Evolutionary conservation across 805 yeast genomes (phyloP).

Genomic region (Candida sithepensis): DNA sequence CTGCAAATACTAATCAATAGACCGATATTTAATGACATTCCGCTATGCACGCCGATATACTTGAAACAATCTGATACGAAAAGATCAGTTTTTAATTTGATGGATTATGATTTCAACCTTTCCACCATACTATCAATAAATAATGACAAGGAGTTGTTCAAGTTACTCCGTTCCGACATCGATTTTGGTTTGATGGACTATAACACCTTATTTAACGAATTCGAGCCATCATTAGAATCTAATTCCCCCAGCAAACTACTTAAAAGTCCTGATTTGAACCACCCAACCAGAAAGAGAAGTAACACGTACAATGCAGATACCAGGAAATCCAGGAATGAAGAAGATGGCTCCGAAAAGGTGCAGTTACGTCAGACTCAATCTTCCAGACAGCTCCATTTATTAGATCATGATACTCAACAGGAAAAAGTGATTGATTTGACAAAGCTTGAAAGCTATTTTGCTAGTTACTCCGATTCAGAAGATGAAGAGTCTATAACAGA

Average conservation of each 20-base stretch:
- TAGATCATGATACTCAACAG: slow-evolving; percentile 19
- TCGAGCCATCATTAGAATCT: slow-evolving; percentile 4
- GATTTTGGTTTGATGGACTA: slow-evolving; percentile 26
- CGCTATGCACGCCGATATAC: slow-evolving; percentile 34
- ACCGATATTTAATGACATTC: slow-evolving; percentile 38
- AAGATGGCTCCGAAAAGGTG: slow-evolving; percentile 4
- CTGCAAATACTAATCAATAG: slow-evolving; percentile 36
- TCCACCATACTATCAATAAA: slow-evolving; percentile 23
- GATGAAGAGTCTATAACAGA: slow-evolving; percentile 9
- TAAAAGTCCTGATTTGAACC: slow-evolving; percentile 2
- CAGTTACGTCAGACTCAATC: slow-evolving; percentile 26
- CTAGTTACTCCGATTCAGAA: slow-evolving; percentile 24
- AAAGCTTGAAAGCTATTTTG: slow-evolving; percentile 30
- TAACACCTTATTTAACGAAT: slow-evolving; percentile 23
- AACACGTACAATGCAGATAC: slow-evolving; percentile 27
- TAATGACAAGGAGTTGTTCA: slow-evolving; percentile 25
- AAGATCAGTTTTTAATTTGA: slow-evolving; percentile 25
- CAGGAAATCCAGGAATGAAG: slow-evolving; percentile 4
- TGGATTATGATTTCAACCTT: slow-evolving; percentile 34
- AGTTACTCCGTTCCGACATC: slow-evolving; percentile 21
- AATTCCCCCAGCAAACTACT: neutral
- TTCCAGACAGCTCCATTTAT: slow-evolving; percentile 24
- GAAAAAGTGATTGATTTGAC: slow-evolving; percentile 26
- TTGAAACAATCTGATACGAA: slow-evolving; percentile 24
- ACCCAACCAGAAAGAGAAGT: slow-evolving; percentile 22